Conservation (phyloP, 2,329 filamentous ascomycete species). For the Fusarium sp. region DNA sequence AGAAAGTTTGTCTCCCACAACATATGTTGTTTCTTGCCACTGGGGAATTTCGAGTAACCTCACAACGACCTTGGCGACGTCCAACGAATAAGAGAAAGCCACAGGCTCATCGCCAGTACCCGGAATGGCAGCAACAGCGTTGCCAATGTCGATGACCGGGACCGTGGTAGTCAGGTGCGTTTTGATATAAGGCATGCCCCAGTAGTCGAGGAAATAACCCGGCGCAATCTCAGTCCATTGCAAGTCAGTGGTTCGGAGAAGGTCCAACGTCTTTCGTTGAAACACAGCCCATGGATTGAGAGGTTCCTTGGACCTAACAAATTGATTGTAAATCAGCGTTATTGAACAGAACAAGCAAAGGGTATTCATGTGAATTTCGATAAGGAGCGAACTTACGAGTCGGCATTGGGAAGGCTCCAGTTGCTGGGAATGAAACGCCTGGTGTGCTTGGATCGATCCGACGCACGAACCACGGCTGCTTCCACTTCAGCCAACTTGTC, state of each 20-base stretch:
- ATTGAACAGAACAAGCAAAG: background rate
- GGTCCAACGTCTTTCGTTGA: background rate
- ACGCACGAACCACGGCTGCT: constrained; percentile 4
- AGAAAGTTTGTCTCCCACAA: background rate
- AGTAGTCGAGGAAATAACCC: background rate
- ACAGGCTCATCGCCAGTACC: background rate
- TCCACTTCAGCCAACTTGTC: constrained; percentile 5
- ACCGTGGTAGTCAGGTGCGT: background rate
- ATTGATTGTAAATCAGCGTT: background rate
- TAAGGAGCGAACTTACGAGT: background rate
- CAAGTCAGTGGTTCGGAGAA: background rate
- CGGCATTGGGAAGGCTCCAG: constrained; percentile 9
- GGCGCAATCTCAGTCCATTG: background rate
- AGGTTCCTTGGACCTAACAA: background rate
- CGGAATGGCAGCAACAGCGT: background rate
- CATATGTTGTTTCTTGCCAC: background rate
- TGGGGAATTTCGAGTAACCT: background rate
- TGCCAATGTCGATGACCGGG: background rate
- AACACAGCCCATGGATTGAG: constrained; percentile 8
- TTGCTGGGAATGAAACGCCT: constrained; percentile 22
- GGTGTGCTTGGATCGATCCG: constrained; percentile 7
- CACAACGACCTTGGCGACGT: background rate
- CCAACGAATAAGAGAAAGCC: background rate
- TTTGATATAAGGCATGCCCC: background rate
- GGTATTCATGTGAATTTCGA: background rate